These are phyloP conservation scores for Murraya paniculata DNA, from an alignment of 345 rosid genomes.

Conservation along the genomic window DNA sequence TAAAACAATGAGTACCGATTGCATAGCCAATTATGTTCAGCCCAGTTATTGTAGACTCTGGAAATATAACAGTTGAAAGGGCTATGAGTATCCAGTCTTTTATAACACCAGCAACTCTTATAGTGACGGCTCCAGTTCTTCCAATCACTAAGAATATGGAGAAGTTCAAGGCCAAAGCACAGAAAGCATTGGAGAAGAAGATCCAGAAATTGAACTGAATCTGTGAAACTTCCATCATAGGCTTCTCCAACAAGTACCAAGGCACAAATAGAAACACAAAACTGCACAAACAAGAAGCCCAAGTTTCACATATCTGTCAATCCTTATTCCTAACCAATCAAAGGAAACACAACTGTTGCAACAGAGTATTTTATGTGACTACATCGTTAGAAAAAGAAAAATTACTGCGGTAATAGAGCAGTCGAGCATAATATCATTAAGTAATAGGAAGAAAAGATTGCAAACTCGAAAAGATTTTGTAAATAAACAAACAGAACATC, in stretches of 20 bases:
- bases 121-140: constrained; percentile 93
- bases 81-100: constrained; percentile 98
- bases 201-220: constrained; percentile 96
- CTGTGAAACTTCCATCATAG: constrained; percentile 72
- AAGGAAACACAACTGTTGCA: not conserved
- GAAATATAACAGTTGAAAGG: constrained; percentile 86
- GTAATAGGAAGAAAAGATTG: not conserved
- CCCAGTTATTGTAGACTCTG: constrained; percentile 91
- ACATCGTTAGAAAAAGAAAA: not conserved
- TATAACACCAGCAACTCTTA: constrained; percentile 93
- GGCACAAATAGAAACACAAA: constrained; percentile 87
- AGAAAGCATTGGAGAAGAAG: constrained; percentile 90
- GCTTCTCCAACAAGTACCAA: constrained; percentile 89
- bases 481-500: not conserved
- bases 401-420: not conserved
- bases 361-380: not conserved
- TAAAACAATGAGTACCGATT: constrained; percentile 53
- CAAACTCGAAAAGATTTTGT: not conserved
- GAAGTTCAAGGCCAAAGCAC: constrained; percentile 89
- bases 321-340: not conserved
- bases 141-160: constrained; percentile 92
- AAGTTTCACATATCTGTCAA: not conserved
- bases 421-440: not conserved
- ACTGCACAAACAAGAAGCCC: constrained; percentile 51
- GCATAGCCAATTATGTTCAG: constrained; percentile 92